Conservation (phyloP, 352 stramenopile species). For the Thalassiosira exigua region DNA sequence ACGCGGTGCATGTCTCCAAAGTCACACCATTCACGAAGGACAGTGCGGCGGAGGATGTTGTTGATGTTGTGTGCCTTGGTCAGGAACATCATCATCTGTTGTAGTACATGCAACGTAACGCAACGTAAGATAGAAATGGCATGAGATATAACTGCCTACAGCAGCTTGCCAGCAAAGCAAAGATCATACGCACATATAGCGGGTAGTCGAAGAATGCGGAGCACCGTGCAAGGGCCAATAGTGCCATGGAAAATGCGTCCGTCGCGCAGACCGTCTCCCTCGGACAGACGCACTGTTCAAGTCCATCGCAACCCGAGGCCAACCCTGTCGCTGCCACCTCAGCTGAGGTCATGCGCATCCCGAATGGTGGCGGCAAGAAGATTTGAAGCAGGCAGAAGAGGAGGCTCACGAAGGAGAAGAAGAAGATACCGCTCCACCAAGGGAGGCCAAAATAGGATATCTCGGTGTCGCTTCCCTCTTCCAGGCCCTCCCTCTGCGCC, state of each 20-base stretch:
- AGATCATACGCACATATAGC: constrained; percentile 52
- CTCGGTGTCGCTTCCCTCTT: too few relatives aligned
- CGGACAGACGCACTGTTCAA: constrained; percentile 50
- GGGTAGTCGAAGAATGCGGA: constrained; percentile 56
- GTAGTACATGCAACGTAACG: not conserved
- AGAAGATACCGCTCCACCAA: too few relatives aligned
- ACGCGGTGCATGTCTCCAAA: constrained; percentile 55
- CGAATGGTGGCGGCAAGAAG: too few relatives aligned
- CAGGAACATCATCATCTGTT: constrained; percentile 40
- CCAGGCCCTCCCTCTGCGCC: too few relatives aligned
- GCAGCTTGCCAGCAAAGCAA: not conserved
- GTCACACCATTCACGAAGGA: constrained; percentile 40
- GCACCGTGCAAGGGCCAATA: constrained; percentile 45
- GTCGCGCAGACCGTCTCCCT: constrained; percentile 53
- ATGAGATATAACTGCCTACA: not conserved
- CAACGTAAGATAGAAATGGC: not conserved
- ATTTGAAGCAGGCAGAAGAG: too few relatives aligned
- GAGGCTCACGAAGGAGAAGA: too few relatives aligned
- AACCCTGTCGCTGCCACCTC: constrained; percentile 38
- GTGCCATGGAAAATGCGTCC: constrained; percentile 46
- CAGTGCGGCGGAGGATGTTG: constrained; percentile 50
- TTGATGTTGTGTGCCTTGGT: constrained; percentile 63
- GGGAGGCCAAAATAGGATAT: too few relatives aligned
- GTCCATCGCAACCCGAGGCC: constrained; percentile 34
- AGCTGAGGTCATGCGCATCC: constrained; percentile 41